Evolutionary conservation across 768 basidiomycete genomes (phyloP), one percentile per base, ranked within the genome.

Genomic region (Auricularia sp.): DNA sequence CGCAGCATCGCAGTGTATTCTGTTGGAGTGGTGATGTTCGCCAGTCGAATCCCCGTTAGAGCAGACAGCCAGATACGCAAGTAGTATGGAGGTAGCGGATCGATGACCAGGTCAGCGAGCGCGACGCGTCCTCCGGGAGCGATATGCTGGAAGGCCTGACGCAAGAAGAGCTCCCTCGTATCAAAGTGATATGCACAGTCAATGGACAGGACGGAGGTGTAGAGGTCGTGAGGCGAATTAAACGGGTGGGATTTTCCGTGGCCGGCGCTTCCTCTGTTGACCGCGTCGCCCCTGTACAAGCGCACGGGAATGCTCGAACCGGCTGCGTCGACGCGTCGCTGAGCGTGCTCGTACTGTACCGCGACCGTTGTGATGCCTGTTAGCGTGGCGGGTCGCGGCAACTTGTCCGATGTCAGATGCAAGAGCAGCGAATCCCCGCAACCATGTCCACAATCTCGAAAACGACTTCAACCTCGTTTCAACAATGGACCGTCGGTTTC

Each of bases 151-250:
- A 81, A 78, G 2, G 78, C 73, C 70, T 88, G 86, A 14, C 72
- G 71, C 11, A 89, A 77, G 70, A 89, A 88, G 5, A 63, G 66
- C 6, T 68, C 67, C 35, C 87, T 81, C 1, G 83, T 81, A 13
- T 77, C 67, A 70, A 87, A 88, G 70, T 89, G 87, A 70, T 87
- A 88, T 2, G 86, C 86, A 67, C 86, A 88, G 70, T 89, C 87
- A 14, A 88, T 76, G 0, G 84, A 85, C 21, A 59, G 34, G 24
- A 59, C 33, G 24, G 56, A 59, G 16, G 56, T 33, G 56, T 59
- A 59, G 47, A 51, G 11, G 6, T 16, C 16, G 45, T 5, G 47
- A 16, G 34, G 34, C 16, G 44, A 37, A 11, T 61, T 54, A 65
- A 71, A 81, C 34, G 87, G 73, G 3, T 85, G 87, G 71, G 87